These are phyloP conservation scores for Radiomyces spectabilis DNA, from an alignment of 192 early-diverging fungal species.

Conservation along the genomic window DNA sequence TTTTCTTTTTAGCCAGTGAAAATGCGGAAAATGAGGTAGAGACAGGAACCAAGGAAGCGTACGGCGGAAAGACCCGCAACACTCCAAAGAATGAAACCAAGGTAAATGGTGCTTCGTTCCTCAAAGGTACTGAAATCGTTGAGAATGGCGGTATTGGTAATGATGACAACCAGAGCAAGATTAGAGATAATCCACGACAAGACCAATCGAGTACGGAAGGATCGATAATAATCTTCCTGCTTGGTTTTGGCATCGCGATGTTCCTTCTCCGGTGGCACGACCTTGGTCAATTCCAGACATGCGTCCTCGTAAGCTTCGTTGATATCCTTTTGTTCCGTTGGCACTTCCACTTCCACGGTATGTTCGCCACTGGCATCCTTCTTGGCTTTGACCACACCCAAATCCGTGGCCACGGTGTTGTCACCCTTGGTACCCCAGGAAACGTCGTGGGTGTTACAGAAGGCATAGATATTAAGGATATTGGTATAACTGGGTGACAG, in stretches of 20 bases:
- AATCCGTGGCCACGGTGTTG: conserved; percentile 56
- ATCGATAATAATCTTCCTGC: conserved; percentile 69
- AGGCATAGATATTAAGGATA: conserved; percentile 63
- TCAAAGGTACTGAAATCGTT: conserved; percentile 21
- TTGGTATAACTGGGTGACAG: conserved; percentile 72
- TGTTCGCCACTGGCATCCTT: conserved; percentile 64
- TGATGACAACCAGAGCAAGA: conserved; percentile 50
- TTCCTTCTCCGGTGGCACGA: conserved; percentile 34
- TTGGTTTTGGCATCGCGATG: conserved; percentile 67
- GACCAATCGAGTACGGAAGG: conserved; percentile 74
- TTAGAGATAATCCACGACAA: conserved; percentile 80
- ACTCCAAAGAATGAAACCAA: conserved; percentile 71
- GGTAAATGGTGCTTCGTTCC: conserved; percentile 33
- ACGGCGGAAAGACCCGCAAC: conserved; percentile 60
- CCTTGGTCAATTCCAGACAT: conserved; percentile 43
- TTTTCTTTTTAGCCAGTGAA: conserved; percentile 43
- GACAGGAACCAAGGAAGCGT: conserved; percentile 59
- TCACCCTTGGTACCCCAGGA: conserved; percentile 95
- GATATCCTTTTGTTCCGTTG: conserved; percentile 71
- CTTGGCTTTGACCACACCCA: conserved; percentile 70
- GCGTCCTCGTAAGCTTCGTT: conserved; percentile 77
- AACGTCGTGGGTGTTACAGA: conserved; percentile 48
- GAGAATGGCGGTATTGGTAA: conserved; percentile 45
- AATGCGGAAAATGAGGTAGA: conserved; percentile 58
- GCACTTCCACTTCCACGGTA: conserved; percentile 68